phyloP scores from a whole-genome alignment of 1,284 basidiomycete species.

The Cryptococcus sp. region DNA sequence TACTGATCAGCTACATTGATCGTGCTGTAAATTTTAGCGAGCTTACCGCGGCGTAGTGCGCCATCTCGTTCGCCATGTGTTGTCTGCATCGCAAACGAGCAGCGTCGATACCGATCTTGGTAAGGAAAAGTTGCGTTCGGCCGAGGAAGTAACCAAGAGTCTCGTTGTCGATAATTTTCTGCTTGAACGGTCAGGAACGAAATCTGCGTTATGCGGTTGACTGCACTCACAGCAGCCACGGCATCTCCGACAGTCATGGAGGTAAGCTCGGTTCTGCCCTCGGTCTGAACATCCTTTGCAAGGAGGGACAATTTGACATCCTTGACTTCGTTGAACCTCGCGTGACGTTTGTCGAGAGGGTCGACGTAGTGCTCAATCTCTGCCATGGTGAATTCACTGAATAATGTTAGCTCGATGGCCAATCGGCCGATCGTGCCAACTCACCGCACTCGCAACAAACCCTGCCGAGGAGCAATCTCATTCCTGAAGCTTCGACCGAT shows the following conservation, averaged over 20 bases:
- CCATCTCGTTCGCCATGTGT: slow-evolving; percentile 98
- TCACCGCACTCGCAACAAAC: slow-evolving; percentile 81
- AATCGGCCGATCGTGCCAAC: slow-evolving; percentile 4
- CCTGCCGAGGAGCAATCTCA: slow-evolving; percentile 95
- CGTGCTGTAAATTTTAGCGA: neutral
- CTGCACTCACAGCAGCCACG: slow-evolving; percentile 59
- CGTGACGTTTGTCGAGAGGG: slow-evolving; percentile 87
- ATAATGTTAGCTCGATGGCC: too few relatives aligned
- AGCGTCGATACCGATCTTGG: slow-evolving; percentile 92
- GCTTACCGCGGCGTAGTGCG: slow-evolving; percentile 81
- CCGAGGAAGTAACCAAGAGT: slow-evolving; percentile 97
- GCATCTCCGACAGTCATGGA: slow-evolving; percentile 84
- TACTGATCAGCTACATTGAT: neutral
- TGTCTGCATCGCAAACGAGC: slow-evolving; percentile 86
- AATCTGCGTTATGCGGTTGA: too few relatives aligned
- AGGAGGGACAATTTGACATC: slow-evolving; percentile 76
- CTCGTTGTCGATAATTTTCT: slow-evolving; percentile 90
- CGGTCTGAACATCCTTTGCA: slow-evolving; percentile 76
- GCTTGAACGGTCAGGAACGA: slow-evolving; percentile 9
- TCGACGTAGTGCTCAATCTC: slow-evolving; percentile 99
- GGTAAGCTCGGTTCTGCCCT: slow-evolving; percentile 69
- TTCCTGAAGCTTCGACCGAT: slow-evolving; percentile 97
- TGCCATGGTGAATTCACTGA: slow-evolving; percentile 96
- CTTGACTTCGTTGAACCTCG: slow-evolving; percentile 77
- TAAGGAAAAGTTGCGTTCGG: slow-evolving; percentile 85